Evolutionary conservation across 2,329 filamentous ascomycete genomes (phyloP), one percentile per base, ranked within the genome.

Genomic region (Davidsoniella neocaledoniae): DNA sequence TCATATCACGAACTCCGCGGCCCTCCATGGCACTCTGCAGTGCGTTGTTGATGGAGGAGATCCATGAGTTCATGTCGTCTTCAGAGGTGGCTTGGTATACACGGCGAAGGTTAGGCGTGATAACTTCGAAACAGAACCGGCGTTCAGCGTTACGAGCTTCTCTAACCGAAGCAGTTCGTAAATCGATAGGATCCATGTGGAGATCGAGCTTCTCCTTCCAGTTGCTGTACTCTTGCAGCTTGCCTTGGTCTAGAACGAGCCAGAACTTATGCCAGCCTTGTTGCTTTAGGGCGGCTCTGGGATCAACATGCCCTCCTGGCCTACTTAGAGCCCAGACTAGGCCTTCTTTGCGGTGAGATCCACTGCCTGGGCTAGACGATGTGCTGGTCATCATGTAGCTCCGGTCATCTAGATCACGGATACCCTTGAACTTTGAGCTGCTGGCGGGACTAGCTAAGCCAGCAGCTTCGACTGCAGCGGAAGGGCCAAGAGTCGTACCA

Each of bases 231-330:
- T 98, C 91, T 1, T 90, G 95, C 14, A 98, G 73, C 62, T 91
- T 94, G 21, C 91, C 91, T 64, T 94, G 88, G 62, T 96, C 93
- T 42, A 98, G 72, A 2, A 98, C 91, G 55, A 98, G 93, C 91
- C 91, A 98, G 66, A 96, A 98, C 85, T 98, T 98, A 64, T 98
- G 91, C 91, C 91, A 98, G 46, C 86, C 88, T 64, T 94, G 87
- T 63, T 96, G 95, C 61, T 95, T 96, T 57, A 98, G 71, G 16
- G 86, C 88, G 6, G 54, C 50, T 57, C 91, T 86, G 8, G 91
- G 91, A 62, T 98, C 93, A 25, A 91, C 88, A 63, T 98, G 91
- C 51, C 86, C 90, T 16, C 88, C 88, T 2, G 90, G 90, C 55
- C 86, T 78, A 60, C 90, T 96, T 42, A 96, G 68, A 23, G 93